Percentiles rank a stretch among this genome's conserved stretches.
Evolutionary conservation across 176 grass and related monocot species (phyloP).

Genomic region (Bothriochloa decipiens): DNA sequence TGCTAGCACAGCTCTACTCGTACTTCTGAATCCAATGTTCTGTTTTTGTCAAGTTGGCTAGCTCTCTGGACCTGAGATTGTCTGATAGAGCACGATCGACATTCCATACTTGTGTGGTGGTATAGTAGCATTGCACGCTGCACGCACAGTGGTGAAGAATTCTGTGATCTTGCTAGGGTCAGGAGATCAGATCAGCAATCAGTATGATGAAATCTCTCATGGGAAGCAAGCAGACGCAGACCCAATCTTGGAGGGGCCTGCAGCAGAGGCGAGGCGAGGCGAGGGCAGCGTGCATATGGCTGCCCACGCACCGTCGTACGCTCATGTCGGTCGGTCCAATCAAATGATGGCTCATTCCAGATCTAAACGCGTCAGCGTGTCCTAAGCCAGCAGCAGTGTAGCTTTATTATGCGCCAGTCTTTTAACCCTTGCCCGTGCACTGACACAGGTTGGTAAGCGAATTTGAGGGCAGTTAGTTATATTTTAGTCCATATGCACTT

Average conservation of each 20-base stretch:
- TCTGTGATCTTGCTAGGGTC: neutral
- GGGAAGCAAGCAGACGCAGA: constrained; percentile 8
- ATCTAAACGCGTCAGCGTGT: constrained; percentile 35
- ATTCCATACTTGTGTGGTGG: neutral
- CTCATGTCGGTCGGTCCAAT: constrained; percentile 11
- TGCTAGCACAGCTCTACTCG: neutral
- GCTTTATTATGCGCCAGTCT: neutral
- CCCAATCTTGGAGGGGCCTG: constrained; percentile 1
- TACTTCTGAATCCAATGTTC: neutral
- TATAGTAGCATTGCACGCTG: neutral
- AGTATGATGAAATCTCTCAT: neutral
- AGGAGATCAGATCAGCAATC: neutral
- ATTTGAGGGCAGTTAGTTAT: too few species aligned
- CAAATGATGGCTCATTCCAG: constrained; percentile 9
- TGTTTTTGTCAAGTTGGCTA: neutral
- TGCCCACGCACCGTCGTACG: constrained; percentile 14
- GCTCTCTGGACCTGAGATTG: neutral
- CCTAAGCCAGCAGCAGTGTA: neutral
- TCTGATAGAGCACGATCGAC: neutral
- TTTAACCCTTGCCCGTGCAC: neutral
- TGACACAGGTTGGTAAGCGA: too few species aligned
- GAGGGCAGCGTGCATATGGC: neutral
- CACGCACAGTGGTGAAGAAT: constrained; percentile 2
- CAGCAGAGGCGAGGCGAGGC: neutral
- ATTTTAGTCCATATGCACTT: too few species aligned